Conservation (phyloP, 2,329 filamentous ascomycete species). For the Diplodia seriata region DNA sequence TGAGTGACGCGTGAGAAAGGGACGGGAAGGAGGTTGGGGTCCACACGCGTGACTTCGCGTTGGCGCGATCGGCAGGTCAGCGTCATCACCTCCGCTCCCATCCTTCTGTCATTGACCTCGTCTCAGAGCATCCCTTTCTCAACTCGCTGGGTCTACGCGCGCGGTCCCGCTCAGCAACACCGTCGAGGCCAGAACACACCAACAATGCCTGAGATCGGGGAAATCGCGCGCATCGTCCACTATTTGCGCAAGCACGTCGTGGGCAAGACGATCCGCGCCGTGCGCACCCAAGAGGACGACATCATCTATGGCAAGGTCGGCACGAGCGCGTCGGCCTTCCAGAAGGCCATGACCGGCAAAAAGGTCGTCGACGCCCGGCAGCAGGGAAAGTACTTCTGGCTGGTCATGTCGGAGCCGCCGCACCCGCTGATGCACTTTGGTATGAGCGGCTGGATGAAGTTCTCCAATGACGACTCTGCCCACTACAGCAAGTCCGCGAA, state of each 20-base stretch:
- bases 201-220: constrained; percentile 51
- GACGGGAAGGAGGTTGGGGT: background rate
- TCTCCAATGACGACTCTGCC: constrained; percentile 76
- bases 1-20: too few species aligned
- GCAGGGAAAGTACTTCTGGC: constrained; percentile 97
- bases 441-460: constrained; percentile 80
- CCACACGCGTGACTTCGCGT: constrained; percentile 27
- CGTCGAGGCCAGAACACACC: background rate
- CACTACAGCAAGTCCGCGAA: constrained; percentile 73
- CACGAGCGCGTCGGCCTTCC: constrained; percentile 76
- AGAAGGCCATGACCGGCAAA: constrained; percentile 75
- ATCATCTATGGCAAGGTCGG: constrained; percentile 92
- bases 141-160: background rate
- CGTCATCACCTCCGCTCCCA: constrained; percentile 20
- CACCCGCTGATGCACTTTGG: constrained; percentile 91
- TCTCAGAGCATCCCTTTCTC: background rate
- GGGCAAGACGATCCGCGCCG: constrained; percentile 76
- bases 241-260: constrained; percentile 84
- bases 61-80: constrained; percentile 15
- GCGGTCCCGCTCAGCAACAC: too few species aligned
- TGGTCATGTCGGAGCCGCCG: constrained; percentile 77
- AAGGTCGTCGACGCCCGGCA: constrained; percentile 75
- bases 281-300: constrained; percentile 76
- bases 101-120: background rate
- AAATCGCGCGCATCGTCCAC: constrained; percentile 83